Base-by-base conservation (phyloP, 1,284 basidiomycete species). In the Puccinia novopanici region DNA sequence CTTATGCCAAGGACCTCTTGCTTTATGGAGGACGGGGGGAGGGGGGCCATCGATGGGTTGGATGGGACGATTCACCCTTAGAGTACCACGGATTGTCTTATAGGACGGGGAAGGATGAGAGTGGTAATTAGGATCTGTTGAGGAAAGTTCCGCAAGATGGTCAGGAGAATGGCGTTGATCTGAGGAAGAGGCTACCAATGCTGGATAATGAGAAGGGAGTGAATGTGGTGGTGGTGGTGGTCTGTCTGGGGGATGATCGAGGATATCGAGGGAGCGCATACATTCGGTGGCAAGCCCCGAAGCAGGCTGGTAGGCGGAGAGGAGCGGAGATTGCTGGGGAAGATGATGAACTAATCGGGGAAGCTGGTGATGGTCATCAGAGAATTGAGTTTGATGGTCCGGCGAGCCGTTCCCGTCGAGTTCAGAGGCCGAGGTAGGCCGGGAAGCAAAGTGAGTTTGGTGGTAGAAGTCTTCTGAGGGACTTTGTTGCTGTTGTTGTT, bases 1-100 rank as follows among this genome's bases (percentile, higher is more conserved):
- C 50, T 80, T 80, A 54, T 80, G 77, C 77, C 77, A 80, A 15
- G 77, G 77, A 0, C 77, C 77, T 59, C 72, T 73, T 5, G 77
- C 55, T 22, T 72, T 72, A 24, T 48, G 54, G 9, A 79, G 68
- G 0, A 52, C 30, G 12, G 55, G 68, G 0, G 77, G 77, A 37
- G 77, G 68, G 37, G 77, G 77, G 22, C 77, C 77, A 34, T 42
- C 13, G 67, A 79, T 63, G 17, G 77, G 77, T 15, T 37, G 61
- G 50, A 79, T 52, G 3, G 68, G 77, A 30, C 59, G 52, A 42
- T 50, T 24, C 3, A 52, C 24, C 37, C 65, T 45, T 12, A 45
- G 42, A 34, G 59, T 12, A 37, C 74, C 61, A 42, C 61, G 61
- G 12, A 22, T 27, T 54, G 71, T 42, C 50, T 73, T 55, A 15